Conservation (phyloP, 352 stramenopile species). For the Heterotrichella gracilis region DNA sequence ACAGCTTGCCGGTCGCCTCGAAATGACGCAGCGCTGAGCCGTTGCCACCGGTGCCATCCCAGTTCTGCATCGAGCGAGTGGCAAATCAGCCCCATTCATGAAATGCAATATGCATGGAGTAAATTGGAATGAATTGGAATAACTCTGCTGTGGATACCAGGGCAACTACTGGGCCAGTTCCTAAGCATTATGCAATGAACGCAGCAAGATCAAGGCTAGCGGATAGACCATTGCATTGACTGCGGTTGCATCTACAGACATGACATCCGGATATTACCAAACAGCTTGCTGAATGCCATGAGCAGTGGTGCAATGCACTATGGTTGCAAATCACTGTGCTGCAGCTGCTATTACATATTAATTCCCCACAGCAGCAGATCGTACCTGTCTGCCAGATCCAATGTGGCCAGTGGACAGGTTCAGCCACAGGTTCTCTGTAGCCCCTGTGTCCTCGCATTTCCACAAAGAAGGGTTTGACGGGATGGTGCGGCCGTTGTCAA, state of each 20-base stretch:
- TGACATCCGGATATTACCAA: not conserved
- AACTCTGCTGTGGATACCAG: too few relatives aligned
- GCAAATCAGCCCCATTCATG: too few relatives aligned
- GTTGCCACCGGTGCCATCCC: conserved; percentile 69
- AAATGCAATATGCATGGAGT: too few relatives aligned
- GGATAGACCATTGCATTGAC: too few relatives aligned
- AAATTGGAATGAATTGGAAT: too few relatives aligned
- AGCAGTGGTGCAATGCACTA: not conserved
- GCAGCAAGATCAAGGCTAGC: too few relatives aligned
- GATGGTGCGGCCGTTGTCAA: conserved; percentile 38
- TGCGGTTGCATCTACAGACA: too few relatives aligned
- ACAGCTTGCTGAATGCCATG: not conserved
- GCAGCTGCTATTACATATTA: conserved; percentile 23
- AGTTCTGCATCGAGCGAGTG: too few relatives aligned
- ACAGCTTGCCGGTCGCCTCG: conserved; percentile 49
- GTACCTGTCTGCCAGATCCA: conserved; percentile 26
- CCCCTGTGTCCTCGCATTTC: conserved; percentile 56
- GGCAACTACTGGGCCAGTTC: too few relatives aligned
- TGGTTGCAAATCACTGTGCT: not conserved
- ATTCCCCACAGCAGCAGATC: conserved; percentile 29
- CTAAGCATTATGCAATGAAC: too few relatives aligned
- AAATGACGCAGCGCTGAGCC: conserved; percentile 78
- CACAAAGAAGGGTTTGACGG: conserved; percentile 23
- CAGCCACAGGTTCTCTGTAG: conserved; percentile 90
- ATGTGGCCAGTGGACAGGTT: conserved; percentile 61